Evolutionary conservation across 345 rosid genomes (phyloP), one percentile per base, ranked within the genome.

Genomic region (Euphorbia pulcherrima): DNA sequence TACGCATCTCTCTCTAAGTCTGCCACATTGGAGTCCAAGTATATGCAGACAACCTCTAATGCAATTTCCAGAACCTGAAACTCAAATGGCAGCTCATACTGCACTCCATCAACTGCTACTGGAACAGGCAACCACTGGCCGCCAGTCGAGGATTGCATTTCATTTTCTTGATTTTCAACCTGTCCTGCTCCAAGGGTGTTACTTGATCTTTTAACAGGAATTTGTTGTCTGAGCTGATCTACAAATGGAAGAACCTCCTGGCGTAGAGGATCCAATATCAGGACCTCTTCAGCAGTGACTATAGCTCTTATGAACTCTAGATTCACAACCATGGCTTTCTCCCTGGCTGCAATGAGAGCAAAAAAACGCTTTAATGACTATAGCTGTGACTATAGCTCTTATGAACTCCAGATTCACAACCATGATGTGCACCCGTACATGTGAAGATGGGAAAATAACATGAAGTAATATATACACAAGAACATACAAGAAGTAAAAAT

Each of bases 11-110:
- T 83, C 83, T 89, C 97, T 47, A 90, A 88, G 3, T 86, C 81
- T 27, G 81, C 89, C 55, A 89, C 99, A 33, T 72, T 79, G 33
- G 77, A 74, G 69, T 86, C 97, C 79, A 91, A 75, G 78, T 62
- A 80, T 3, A 89, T 78, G 60, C 96, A 94, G 56, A 89, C 92
- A 41, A 82, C 81, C 79, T 94, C 97, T 2, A 94, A 78, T 27
- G 99, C 99, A 65, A 89, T 86, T 87, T 94, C 99, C 48, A 94
- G 87, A 71, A 94, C 96, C 77, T 89, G 95, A 82, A 94, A 86
- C 77, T 91, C 99, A 64, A 94, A 94, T 16, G 96, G 97, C 61
- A 90, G 98, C 77, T 90, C 96, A 68, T 82, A 72, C 65, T 89
- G 92, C 65, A 84, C 76, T 12, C 97, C 89, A 72, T 90, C 97